These are phyloP conservation scores for Lachnellula arida DNA, from an alignment of 2,329 filamentous ascomycete species.

Conservation along the genomic window DNA sequence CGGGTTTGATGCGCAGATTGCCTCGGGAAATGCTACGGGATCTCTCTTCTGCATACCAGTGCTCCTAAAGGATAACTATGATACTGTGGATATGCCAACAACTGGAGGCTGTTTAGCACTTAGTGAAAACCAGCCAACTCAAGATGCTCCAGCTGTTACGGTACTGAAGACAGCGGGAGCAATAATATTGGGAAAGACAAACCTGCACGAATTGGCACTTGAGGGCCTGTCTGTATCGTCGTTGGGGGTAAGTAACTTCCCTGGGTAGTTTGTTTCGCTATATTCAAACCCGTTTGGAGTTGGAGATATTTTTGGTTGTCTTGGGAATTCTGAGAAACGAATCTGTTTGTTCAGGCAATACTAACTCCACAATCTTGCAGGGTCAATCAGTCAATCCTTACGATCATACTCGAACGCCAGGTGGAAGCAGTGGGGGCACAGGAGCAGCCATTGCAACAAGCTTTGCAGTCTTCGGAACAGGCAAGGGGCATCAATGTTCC, in stretches of 20 bases:
- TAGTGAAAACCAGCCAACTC: constrained; percentile 39
- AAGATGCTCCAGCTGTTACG: constrained; percentile 46
- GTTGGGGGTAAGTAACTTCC: constrained; percentile 38
- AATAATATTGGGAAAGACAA: constrained; percentile 71
- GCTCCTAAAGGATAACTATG: constrained; percentile 56
- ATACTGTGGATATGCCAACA: constrained; percentile 42
- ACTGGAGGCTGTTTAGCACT: constrained; percentile 51
- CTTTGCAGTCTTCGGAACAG: constrained; percentile 53
- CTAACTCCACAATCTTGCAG: too few species aligned
- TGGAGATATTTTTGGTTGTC: too few species aligned
- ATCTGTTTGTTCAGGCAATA: too few species aligned
- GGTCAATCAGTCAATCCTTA: constrained; percentile 63
- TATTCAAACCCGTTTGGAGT: too few species aligned
- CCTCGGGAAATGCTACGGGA: constrained; percentile 44
- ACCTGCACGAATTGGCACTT: constrained; percentile 77
- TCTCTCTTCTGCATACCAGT: constrained; percentile 57
- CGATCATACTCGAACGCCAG: constrained; percentile 58
- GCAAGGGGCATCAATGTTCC: constrained; percentile 21
- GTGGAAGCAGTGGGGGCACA: constrained; percentile 59
- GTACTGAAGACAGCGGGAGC: constrained; percentile 67
- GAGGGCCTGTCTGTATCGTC: constrained; percentile 61
- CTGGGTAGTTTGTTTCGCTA: too few species aligned
- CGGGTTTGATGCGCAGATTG: constrained; percentile 42
- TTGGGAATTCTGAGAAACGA: too few species aligned
- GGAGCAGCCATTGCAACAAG: constrained; percentile 53